Percentiles rank a stretch among this genome's conserved stretches.
These are phyloP conservation scores for Neurospora sublineolata DNA, from an alignment of 495 filamentous ascomycete species.

Conservation along the genomic window DNA sequence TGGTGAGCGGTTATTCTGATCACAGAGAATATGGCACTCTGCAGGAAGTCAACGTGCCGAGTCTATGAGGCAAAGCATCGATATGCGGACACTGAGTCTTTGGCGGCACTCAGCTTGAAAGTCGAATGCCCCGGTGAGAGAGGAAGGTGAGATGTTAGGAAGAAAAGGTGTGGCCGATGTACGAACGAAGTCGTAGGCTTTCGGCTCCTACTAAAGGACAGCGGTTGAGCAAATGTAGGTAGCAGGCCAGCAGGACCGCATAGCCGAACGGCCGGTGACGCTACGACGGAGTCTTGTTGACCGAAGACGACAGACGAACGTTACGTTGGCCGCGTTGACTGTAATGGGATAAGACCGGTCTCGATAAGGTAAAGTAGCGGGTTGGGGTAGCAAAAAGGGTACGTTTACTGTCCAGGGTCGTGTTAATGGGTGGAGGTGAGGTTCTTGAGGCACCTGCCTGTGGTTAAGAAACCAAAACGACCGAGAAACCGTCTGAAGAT, in stretches of 20 bases:
- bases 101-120: background rate
- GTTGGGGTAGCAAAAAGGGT: background rate
- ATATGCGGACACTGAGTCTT: background rate
- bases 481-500: background rate
- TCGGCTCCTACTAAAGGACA: background rate
- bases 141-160: background rate
- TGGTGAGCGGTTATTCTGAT: background rate
- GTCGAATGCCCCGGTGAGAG: background rate
- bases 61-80: background rate
- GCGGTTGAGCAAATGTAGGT: background rate
- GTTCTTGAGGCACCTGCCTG: background rate
- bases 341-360: background rate
- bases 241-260: background rate
- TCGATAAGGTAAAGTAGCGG: background rate
- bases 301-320: background rate
- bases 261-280: background rate
- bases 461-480: background rate
- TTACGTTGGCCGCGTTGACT: background rate
- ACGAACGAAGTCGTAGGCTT: background rate
- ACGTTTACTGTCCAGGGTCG: background rate
- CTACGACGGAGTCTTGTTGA: background rate
- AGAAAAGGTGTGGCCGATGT: background rate
- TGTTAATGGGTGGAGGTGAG: background rate
- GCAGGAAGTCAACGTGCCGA: background rate
- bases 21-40: background rate